These are phyloP conservation scores for Fusarium decemcellulare DNA, from an alignment of 2,329 filamentous ascomycete genomes.

Conservation along the genomic window DNA sequence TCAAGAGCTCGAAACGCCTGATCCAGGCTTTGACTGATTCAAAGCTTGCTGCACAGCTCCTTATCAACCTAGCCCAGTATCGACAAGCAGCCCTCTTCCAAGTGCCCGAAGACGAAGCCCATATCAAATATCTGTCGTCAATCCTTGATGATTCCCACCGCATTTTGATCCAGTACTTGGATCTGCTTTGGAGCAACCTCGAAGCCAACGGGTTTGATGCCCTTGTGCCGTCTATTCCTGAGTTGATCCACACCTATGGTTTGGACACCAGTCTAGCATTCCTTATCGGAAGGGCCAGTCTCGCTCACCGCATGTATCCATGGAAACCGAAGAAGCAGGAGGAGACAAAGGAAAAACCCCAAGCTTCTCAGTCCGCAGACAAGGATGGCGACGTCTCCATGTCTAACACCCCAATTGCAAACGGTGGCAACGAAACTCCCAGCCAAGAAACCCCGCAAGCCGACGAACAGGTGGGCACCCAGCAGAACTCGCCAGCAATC, in stretches of 20 bases:
- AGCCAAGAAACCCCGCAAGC: constrained; percentile 44
- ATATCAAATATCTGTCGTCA: constrained; percentile 90
- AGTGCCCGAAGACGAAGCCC: constrained; percentile 78
- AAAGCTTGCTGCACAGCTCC: constrained; percentile 82
- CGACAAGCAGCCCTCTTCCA: constrained; percentile 88
- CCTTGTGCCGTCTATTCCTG: constrained; percentile 80
- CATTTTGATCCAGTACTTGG: constrained; percentile 88
- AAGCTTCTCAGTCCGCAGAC: constrained; percentile 55
- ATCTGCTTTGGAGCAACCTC: constrained; percentile 87
- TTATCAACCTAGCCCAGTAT: constrained; percentile 94
- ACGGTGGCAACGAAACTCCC: constrained; percentile 45
- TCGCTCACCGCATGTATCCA: constrained; percentile 74
- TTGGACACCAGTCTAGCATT: constrained; percentile 88
- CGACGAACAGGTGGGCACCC: constrained; percentile 52
- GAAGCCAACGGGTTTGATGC: constrained; percentile 82
- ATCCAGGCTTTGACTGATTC: constrained; percentile 85
- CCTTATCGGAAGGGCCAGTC: constrained; percentile 82
- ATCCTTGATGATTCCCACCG: constrained; percentile 92
- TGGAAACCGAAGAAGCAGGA: constrained; percentile 55
- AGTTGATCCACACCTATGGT: constrained; percentile 83
- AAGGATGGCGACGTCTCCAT: constrained; percentile 72
- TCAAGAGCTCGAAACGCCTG: constrained; percentile 82
- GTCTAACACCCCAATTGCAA: constrained; percentile 53
- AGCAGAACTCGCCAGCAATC: constrained; percentile 17
- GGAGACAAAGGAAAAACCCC: constrained; percentile 47